Evolutionary conservation across 1,139 yeast genomes (phyloP), one percentile per base, ranked within the genome.

Genomic region (Pichia sp.): DNA sequence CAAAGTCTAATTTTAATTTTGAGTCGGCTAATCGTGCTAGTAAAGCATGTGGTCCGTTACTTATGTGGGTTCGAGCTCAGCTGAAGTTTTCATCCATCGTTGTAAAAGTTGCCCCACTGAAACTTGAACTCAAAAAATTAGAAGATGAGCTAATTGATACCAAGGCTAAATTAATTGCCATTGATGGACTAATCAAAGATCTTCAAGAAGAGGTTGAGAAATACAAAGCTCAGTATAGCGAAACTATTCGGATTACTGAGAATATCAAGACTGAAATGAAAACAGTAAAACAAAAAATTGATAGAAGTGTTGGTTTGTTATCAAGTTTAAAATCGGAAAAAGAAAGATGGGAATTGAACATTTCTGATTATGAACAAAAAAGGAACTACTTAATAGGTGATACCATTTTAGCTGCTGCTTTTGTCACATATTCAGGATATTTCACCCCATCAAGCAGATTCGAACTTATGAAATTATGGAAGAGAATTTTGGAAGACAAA

Each of bases 11-110:
- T 44, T 90, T 75, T 57, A 86, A 75, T 40, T 84, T 67, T 56
- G 92, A 83, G 44, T 66, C 83, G 0, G 96, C 86, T 0, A 79
- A 85, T 56, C 70, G 97, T 43, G 97, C 97, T 3, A 84, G 95
- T 64, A 87, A 85, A 58, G 97, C 97, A 0, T 88, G 97, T 67
- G 97, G 97, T 0, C 98, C 98, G 0, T 67, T 92, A 41, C 61
- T 85, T 31, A 82, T 81, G 51, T 92, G 98, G 98, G 94, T 88
- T 0, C 72, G 73, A 48, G 97, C 97, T 0, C 97, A 92, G 52
- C 70, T 88, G 28, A 68, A 72, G 5, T 90, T 83, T 57, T 76
- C 94, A 0, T 60, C 75, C 3, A 83, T 87, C 36, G 65, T 87
- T 39, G 82, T 84, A 40, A 73, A 72, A 39, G 77, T 90, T 32